Base-by-base conservation (phyloP, 768 basidiomycete species). In the Cystofilobasidium macerans region DNA sequence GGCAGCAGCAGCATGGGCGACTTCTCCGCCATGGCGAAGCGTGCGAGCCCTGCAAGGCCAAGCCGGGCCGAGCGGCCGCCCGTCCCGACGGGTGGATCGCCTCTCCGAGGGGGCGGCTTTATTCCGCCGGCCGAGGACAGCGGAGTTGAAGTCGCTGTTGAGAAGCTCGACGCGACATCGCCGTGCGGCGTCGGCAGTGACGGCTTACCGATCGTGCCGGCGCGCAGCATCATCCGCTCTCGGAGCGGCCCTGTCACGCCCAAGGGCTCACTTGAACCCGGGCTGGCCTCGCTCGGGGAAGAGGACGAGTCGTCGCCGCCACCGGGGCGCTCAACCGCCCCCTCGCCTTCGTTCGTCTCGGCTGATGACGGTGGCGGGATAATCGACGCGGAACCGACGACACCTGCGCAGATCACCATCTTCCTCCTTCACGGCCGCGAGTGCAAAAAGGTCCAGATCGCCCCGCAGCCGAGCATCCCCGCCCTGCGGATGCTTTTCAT, bases 381-480 rank as follows among this genome's bases (percentile, higher is more conserved):
- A 57, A 26, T 2, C 32, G 42, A 24, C 26, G 36, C 64, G 28
- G 60, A 61, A 22, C 61, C 59, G 7, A 20, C 38, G 14, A 28
- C 64, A 14, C 45, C 57, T 0, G 60, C 56, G 8, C 12, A 32
- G 35, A 30, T 90, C 64, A 81, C 84, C 0, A 86, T 94, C 14
- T 99, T 90, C 77, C 79, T 99, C 65, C 90, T 93, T 72, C 81
- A 92, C 16, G 91, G 89, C 3, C 80, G 88, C 51, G 89, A 93
- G 74, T 89, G 93, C 62, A 94, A 94, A 78, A 92, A 91, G 75
- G 84, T 85, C 16, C 77, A 74, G 26, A 78, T 97, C 53, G 89
- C 89, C 64, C 54, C 64, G 16, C 83, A 81, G 8, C 77, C 86
- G 58, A 84, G 87, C 0, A 84, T 92, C 71, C 78, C 87, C 13